These are phyloP conservation scores for Amaranthus palmeri DNA, from an alignment of 148 eudicot species.

Conservation along the genomic window DNA sequence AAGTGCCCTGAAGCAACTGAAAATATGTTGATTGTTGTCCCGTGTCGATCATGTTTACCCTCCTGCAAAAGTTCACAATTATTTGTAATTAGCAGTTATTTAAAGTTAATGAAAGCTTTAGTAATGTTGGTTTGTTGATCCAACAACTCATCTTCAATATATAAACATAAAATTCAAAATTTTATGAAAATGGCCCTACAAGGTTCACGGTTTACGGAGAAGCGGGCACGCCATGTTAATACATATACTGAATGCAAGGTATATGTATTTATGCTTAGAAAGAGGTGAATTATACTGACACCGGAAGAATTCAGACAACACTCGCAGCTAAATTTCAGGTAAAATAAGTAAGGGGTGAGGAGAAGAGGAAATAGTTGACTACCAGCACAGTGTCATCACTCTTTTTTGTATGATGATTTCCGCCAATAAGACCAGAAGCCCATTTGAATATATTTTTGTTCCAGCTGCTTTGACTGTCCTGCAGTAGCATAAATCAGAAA, in stretches of 20 bases:
- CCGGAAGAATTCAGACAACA: background rate
- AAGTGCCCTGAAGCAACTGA: slow-evolving; percentile 97
- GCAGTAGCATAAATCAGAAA: slow-evolving; percentile 27
- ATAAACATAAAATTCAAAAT: background rate
- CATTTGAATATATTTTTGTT: slow-evolving; percentile 81
- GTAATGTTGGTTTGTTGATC: background rate
- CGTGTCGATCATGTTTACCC: slow-evolving; percentile 51
- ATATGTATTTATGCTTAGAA: no score
- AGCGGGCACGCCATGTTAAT: no score
- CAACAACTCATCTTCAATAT: background rate
- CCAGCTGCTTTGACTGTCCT: slow-evolving; percentile 68
- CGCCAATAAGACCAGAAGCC: slow-evolving; percentile 92
- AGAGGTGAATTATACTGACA: background rate
- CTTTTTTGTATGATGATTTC: slow-evolving; percentile 52
- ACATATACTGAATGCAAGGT: no score
- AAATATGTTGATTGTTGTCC: slow-evolving; percentile 79
- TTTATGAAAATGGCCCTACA: background rate
- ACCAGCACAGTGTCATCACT: slow-evolving; percentile 50
- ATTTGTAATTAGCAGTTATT: slow-evolving; percentile 2
- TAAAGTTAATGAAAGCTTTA: slow-evolving; percentile 3
- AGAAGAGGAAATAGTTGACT: slow-evolving; percentile 6
- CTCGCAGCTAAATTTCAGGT: background rate
- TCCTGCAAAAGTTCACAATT: slow-evolving; percentile 38
- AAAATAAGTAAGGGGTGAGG: background rate
- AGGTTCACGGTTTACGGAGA: no score